A percentile compares a stretch with the other conserved stretches of the same genome.
phyloP scores from a whole-genome alignment of 177 flowering plant species.

The Vitis hybrid region DNA sequence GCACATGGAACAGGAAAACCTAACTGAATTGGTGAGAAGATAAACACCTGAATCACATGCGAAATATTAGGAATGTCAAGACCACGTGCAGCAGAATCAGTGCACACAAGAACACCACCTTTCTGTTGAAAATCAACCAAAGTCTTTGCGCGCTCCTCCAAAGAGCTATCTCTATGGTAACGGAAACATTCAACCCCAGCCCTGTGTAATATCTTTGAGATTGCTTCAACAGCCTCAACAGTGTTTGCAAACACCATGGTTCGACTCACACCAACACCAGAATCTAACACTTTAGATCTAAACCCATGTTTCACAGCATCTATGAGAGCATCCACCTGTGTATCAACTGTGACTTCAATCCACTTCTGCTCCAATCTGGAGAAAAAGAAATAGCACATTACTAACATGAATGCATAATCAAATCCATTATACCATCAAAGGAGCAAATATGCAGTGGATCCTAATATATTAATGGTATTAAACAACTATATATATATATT shows the following conservation, averaged over 20 bases:
- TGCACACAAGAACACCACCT: constrained; percentile 93
- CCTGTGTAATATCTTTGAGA: constrained; percentile 62
- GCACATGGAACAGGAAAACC: not conserved
- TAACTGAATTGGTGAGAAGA: not conserved
- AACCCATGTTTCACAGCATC: constrained; percentile 61
- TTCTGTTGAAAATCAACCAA: constrained; percentile 62
- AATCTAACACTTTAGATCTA: constrained; percentile 16
- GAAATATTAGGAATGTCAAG: constrained; percentile 85
- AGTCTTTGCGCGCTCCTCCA: constrained; percentile 70
- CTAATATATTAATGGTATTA: not conserved
- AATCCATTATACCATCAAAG: not conserved
- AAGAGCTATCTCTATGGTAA: constrained; percentile 71
- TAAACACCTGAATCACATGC: constrained; percentile 91
- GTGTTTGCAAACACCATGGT: constrained; percentile 99
- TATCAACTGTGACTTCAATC: constrained; percentile 79
- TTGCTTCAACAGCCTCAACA: constrained; percentile 91
- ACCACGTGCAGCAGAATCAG: constrained; percentile 99
- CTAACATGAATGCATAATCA: not conserved
- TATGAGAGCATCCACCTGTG: constrained; percentile 83
- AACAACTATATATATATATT: not conserved
- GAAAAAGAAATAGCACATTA: constrained; percentile 8
- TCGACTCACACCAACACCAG: constrained; percentile 35
- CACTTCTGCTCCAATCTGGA: constrained; percentile 83
- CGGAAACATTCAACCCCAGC: constrained; percentile 68
- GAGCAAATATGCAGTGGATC: not conserved